These are phyloP conservation scores for Trametes punicea DNA, from an alignment of 768 basidiomycete species.

Conservation along the genomic window DNA sequence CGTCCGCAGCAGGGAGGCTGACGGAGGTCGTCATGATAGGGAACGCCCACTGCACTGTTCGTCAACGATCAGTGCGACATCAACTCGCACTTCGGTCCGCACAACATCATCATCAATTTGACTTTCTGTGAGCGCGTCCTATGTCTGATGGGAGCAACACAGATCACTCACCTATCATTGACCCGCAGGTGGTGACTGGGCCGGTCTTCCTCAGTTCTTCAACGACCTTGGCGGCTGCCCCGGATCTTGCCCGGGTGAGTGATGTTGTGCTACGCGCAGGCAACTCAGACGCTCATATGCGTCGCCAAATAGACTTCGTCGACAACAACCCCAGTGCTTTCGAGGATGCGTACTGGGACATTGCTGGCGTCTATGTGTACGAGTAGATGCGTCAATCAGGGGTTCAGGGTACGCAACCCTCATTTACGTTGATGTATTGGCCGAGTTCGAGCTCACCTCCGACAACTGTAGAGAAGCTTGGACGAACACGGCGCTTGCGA, in stretches of 20 bases:
- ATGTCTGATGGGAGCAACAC: neutral
- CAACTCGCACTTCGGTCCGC: slow-evolving; percentile 45
- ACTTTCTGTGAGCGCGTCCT: slow-evolving; percentile 53
- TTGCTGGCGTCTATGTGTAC: slow-evolving; percentile 57
- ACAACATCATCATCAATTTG: slow-evolving; percentile 69
- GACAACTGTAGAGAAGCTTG: neutral
- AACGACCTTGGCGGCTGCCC: slow-evolving; percentile 46
- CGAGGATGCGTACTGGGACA: slow-evolving; percentile 66
- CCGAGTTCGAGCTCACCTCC: neutral
- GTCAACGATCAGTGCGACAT: slow-evolving; percentile 60
- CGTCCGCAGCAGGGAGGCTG: neutral
- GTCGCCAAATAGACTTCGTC: slow-evolving; percentile 47
- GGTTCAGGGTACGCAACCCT: neutral
- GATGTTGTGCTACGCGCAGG: neutral
- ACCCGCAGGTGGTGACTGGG: slow-evolving; percentile 56
- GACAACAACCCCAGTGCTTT: slow-evolving; percentile 67
- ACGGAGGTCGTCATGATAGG: slow-evolving; percentile 33
- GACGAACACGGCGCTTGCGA: neutral
- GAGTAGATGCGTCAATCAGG: slow-evolving; percentile 23
- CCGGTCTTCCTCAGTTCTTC: slow-evolving; percentile 43
- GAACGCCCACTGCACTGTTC: slow-evolving; percentile 59
- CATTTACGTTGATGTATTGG: neutral
- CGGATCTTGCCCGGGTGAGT: slow-evolving; percentile 50
- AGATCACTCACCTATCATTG: neutral
- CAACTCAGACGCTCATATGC: neutral